phyloP scores from a whole-genome alignment of 495 filamentous ascomycete genomes.

The Hapsidospora chrysogenum region DNA sequence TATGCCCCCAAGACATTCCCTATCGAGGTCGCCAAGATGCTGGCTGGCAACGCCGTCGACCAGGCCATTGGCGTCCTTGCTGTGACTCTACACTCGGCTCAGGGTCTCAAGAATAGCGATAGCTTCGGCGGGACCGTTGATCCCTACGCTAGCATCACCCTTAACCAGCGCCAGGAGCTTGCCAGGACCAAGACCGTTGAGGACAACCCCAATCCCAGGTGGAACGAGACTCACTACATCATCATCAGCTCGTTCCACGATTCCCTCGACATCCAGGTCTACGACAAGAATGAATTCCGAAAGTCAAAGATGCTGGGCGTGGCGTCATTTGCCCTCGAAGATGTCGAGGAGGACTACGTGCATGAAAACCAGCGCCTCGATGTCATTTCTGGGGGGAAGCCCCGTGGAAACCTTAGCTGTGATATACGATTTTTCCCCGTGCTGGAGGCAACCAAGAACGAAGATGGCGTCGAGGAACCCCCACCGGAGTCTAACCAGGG shows the following conservation, averaged over 20 bases:
- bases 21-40: slow-evolving; percentile 96
- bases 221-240: slow-evolving; percentile 92
- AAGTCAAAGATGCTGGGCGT: slow-evolving; percentile 93
- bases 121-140: slow-evolving; percentile 87
- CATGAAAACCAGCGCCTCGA: slow-evolving; percentile 76
- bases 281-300: slow-evolving; percentile 86
- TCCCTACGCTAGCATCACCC: slow-evolving; percentile 74
- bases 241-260: slow-evolving; percentile 84
- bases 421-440: slow-evolving; percentile 96
- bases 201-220: slow-evolving; percentile 72
- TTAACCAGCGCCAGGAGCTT: slow-evolving; percentile 65
- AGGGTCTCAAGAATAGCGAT: slow-evolving; percentile 86
- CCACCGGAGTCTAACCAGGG: slow-evolving; percentile 81
- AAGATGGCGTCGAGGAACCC: slow-evolving; percentile 62
- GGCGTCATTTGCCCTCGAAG: slow-evolving; percentile 70
- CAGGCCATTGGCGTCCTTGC: slow-evolving; percentile 90
- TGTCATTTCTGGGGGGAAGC: slow-evolving; percentile 67
- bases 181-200: slow-evolving; percentile 79
- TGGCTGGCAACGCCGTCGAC: slow-evolving; percentile 87
- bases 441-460: slow-evolving; percentile 49
- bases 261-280: slow-evolving; percentile 63
- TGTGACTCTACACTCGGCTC: slow-evolving; percentile 77
- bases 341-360: slow-evolving; percentile 54
- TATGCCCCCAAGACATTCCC: slow-evolving; percentile 96
- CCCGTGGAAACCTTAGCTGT: slow-evolving; percentile 58